A percentile compares a stretch with the other conserved stretches of the same genome.
Conservation (phyloP, 208 protist genomes). For the Leishmania braziliensis region DNA sequence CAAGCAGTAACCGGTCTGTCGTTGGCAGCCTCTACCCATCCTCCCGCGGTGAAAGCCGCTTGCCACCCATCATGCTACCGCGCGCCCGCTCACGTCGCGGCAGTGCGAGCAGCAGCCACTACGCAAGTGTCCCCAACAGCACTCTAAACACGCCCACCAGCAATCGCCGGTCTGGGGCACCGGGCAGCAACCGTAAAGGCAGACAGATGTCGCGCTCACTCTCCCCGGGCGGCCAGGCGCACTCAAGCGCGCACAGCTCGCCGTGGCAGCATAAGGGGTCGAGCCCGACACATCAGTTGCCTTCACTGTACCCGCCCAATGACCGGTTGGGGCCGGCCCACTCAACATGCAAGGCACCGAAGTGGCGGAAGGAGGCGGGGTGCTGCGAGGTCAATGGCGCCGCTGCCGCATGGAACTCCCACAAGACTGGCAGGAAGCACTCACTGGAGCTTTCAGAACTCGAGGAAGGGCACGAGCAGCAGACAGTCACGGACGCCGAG, state of each 20-base stretch:
- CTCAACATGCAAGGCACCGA: not conserved
- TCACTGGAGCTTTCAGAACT: not conserved
- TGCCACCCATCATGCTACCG: slow-evolving; percentile 12
- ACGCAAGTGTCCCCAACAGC: not conserved
- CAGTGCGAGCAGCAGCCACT: slow-evolving; percentile 9
- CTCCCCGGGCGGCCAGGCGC: not conserved
- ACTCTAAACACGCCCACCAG: not conserved
- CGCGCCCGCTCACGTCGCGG: not conserved
- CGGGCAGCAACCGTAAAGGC: not conserved
- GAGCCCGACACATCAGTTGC: not conserved
- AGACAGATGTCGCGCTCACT: not conserved
- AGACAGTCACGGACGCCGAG: not conserved
- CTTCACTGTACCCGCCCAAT: not conserved
- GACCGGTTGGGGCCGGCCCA: slow-evolving; percentile 12
- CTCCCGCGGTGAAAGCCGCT: not conserved
- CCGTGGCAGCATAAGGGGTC: not conserved
- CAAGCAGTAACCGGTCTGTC: not conserved
- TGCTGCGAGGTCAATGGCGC: not conserved
- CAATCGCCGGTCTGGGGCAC: not conserved
- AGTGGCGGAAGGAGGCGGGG: not conserved
- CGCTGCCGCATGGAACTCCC: not conserved
- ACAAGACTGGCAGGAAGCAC: not conserved
- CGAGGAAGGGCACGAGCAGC: not conserved
- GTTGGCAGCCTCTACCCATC: not conserved
- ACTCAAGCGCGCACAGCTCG: not conserved